These are phyloP conservation scores for Microascus cirrosus DNA, from an alignment of 2,329 filamentous ascomycete species.

Conservation along the genomic window DNA sequence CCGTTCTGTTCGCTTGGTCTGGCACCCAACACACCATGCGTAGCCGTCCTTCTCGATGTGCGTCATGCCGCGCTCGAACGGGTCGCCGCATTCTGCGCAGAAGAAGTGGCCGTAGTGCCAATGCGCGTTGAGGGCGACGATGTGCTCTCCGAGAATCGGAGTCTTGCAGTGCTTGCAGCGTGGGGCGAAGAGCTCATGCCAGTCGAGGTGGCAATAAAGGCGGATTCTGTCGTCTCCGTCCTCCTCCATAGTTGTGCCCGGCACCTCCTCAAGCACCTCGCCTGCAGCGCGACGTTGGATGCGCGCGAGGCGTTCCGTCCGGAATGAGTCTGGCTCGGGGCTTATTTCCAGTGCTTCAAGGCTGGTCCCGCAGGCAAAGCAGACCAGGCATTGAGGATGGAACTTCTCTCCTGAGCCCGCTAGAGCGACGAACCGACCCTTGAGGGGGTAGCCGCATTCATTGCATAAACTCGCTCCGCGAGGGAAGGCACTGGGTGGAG, in stretches of 20 bases:
- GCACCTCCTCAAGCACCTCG: slow-evolving; percentile 49
- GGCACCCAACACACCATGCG: slow-evolving; percentile 90
- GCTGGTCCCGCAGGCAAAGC: slow-evolving; percentile 73
- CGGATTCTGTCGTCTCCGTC: slow-evolving; percentile 65
- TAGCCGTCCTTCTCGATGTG: slow-evolving; percentile 93
- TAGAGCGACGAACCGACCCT: slow-evolving; percentile 81
- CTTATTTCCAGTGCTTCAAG: slow-evolving; percentile 96
- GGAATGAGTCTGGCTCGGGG: slow-evolving; percentile 69
- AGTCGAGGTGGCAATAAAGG: slow-evolving; percentile 98
- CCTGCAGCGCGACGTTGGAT: slow-evolving; percentile 51
- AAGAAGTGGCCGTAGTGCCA: slow-evolving; percentile 99
- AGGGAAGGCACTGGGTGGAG: slow-evolving; percentile 31
- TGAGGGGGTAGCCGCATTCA: slow-evolving; percentile 73
- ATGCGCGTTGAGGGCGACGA: slow-evolving; percentile 86
- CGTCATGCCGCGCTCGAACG: slow-evolving; percentile 62
- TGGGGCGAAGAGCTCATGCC: slow-evolving; percentile 87
- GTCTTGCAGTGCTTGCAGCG: slow-evolving; percentile 94
- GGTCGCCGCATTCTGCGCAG: slow-evolving; percentile 96
- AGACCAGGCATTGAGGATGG: slow-evolving; percentile 87
- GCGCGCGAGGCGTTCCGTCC: slow-evolving; percentile 61
- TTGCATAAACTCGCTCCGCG: slow-evolving; percentile 63
- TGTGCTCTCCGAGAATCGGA: slow-evolving; percentile 88
- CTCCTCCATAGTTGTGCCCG: slow-evolving; percentile 52
- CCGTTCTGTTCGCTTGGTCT: slow-evolving; percentile 82
- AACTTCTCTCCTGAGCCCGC: slow-evolving; percentile 65